These are phyloP conservation scores for Aureobasidium sp. DNA, from an alignment of 2,329 filamentous ascomycete species.

Conservation along the genomic window DNA sequence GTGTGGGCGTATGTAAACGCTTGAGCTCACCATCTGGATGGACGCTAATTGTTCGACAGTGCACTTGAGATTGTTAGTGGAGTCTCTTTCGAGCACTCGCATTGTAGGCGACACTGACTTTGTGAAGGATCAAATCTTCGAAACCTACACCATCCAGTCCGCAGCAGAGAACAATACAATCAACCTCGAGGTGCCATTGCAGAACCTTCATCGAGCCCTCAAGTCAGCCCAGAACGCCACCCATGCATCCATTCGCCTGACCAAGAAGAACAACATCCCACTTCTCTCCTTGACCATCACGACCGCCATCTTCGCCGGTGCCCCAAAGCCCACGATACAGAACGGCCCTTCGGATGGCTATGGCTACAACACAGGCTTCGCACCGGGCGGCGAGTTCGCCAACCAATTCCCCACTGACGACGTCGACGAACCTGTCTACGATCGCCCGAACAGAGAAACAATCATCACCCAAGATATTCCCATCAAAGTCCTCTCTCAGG, in stretches of 20 bases:
- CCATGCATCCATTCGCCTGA: conserved; percentile 78
- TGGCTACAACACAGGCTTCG: not conserved
- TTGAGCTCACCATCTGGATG: not conserved
- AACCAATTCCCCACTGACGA: conserved; percentile 9
- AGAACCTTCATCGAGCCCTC: conserved; percentile 80
- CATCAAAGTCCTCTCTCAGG: conserved; percentile 78
- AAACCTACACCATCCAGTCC: conserved; percentile 77
- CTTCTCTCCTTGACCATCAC: conserved; percentile 86
- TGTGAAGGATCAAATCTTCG: conserved; percentile 68
- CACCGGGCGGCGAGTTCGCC: not conserved
- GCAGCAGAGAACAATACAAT: conserved; percentile 78
- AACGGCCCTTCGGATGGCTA: not conserved
- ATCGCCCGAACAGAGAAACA: conserved; percentile 71
- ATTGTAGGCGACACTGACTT: conserved; percentile 15
- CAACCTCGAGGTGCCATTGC: conserved; percentile 91
- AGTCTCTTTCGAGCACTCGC: not conserved
- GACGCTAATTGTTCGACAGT: conserved; percentile 22
- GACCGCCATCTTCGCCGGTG: conserved; percentile 54
- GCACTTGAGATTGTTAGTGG: conserved; percentile 36
- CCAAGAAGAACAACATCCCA: conserved; percentile 83
- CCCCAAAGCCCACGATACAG: not conserved
- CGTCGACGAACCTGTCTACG: conserved; percentile 20
- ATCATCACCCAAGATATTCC: conserved; percentile 93
- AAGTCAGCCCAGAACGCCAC: conserved; percentile 77
- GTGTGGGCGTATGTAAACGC: conserved; percentile 74